Percentiles rank a stretch among this genome's conserved stretches.
phyloP scores from a whole-genome alignment of 805 yeast species.

The Kodamaea kaohsiungensis region DNA sequence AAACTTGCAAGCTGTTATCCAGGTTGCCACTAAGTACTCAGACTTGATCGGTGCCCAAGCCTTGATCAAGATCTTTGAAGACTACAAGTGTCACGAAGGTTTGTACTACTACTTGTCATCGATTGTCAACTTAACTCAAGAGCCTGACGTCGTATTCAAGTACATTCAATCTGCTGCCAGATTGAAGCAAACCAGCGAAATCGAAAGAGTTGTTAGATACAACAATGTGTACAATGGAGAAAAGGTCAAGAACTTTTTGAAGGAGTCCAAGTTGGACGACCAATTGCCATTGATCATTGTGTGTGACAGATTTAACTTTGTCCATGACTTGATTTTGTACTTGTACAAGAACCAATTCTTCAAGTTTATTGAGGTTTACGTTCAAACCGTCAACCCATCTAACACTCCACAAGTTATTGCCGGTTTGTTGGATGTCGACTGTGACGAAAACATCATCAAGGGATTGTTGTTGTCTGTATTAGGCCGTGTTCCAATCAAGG shows the following conservation, averaged over 20 bases:
- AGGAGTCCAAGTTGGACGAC: slow-evolving; percentile 90
- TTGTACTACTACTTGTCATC: slow-evolving; percentile 91
- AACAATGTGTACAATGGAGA: slow-evolving; percentile 95
- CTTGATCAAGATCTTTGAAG: slow-evolving; percentile 89
- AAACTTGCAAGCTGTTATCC: slow-evolving; percentile 90
- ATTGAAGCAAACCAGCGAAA: slow-evolving; percentile 87
- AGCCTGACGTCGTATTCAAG: slow-evolving; percentile 92
- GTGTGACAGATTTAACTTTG: slow-evolving; percentile 87
- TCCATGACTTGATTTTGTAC: slow-evolving; percentile 90
- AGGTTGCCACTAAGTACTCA: slow-evolving; percentile 94
- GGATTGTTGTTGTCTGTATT: slow-evolving; percentile 77
- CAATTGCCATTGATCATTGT: slow-evolving; percentile 96
- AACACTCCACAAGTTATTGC: slow-evolving; percentile 97
- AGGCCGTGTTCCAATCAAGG: slow-evolving; percentile 92
- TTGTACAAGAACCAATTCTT: slow-evolving; percentile 93
- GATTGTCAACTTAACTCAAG: slow-evolving; percentile 90
- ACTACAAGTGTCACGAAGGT: slow-evolving; percentile 89
- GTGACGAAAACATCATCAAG: slow-evolving; percentile 88
- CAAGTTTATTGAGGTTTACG: slow-evolving; percentile 96
- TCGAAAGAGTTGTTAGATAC: slow-evolving; percentile 93
- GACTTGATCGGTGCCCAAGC: slow-evolving; percentile 87
- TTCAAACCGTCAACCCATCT: slow-evolving; percentile 95
- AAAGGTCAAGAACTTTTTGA: slow-evolving; percentile 94
- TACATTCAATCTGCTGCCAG: slow-evolving; percentile 93
- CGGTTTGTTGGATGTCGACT: slow-evolving; percentile 93